Conservation (phyloP, 345 rosid species). For the Cardiospermum halicacabum region DNA sequence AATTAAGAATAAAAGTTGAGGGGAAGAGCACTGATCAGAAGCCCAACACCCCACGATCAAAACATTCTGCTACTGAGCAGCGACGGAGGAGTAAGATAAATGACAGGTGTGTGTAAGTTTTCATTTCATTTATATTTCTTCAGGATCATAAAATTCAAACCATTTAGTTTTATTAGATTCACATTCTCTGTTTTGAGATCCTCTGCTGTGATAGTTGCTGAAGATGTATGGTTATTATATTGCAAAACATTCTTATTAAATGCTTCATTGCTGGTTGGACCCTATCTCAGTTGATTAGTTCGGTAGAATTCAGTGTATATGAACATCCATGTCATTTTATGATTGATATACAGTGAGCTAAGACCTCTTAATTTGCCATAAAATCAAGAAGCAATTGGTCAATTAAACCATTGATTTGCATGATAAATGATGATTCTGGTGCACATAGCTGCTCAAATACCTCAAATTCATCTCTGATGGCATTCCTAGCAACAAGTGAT, state of each 20-base stretch:
- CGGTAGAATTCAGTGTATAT: background rate
- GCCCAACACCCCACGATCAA: slow-evolving; percentile 83
- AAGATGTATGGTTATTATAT: too few relatives aligned
- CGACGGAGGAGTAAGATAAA: slow-evolving; percentile 96
- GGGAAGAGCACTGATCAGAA: slow-evolving; percentile 72
- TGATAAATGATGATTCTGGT: background rate
- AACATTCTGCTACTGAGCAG: slow-evolving; percentile 99
- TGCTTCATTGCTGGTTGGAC: too few relatives aligned
- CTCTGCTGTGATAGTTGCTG: too few relatives aligned
- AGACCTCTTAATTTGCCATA: background rate
- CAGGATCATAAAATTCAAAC: too few relatives aligned
- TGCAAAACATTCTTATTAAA: too few relatives aligned
- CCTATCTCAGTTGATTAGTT: background rate
- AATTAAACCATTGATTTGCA: background rate
- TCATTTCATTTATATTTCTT: too few relatives aligned
- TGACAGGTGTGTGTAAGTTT: slow-evolving; percentile 52
- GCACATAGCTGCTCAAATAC: background rate
- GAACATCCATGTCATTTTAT: too few relatives aligned
- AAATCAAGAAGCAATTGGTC: background rate
- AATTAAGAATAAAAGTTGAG: slow-evolving; percentile 59
- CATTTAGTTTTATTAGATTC: too few relatives aligned
- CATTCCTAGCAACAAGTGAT: background rate
- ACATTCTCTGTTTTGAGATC: too few relatives aligned
- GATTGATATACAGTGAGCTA: background rate
- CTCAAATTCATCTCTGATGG: background rate